These are phyloP conservation scores for Cutaneotrichosporon cavernicola DNA, from an alignment of 1,284 basidiomycete genomes.

Conservation along the genomic window DNA sequence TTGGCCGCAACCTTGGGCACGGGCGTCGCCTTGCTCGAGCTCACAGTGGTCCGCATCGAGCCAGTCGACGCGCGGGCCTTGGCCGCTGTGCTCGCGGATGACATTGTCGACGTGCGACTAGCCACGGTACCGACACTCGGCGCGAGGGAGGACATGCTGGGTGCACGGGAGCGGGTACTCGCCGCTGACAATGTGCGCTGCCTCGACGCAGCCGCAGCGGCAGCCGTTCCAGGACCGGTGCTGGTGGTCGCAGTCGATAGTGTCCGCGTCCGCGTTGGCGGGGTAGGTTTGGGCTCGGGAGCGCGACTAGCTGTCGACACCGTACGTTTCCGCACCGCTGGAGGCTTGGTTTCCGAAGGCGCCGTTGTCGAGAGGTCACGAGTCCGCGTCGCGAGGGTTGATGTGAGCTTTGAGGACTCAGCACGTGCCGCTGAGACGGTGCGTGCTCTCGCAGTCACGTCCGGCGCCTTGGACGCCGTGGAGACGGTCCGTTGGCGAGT, in stretches of 20 bases:
- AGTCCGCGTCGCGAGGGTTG: background rate
- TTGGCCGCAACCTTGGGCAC: background rate
- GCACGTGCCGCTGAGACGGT: background rate
- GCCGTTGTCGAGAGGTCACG: background rate
- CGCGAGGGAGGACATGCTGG: constrained; percentile 21
- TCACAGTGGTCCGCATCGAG: background rate
- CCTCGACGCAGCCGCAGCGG: constrained; percentile 7
- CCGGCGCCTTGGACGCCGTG: background rate
- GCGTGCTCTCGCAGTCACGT: background rate
- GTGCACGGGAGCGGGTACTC: constrained; percentile 14
- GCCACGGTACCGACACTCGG: constrained; percentile 19
- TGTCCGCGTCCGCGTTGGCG: background rate
- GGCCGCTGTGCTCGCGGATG: background rate
- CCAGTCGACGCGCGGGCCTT: constrained; percentile 1
- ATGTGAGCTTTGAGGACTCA: background rate
- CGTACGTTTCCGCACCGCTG: background rate
- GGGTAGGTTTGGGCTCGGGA: background rate
- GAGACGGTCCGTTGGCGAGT: background rate
- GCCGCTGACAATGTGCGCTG: constrained; percentile 17
- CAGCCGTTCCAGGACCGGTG: background rate
- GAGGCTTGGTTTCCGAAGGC: background rate
- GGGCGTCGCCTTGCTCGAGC: background rate
- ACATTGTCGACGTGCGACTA: constrained; percentile 6
- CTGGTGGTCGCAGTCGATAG: constrained; percentile 1
- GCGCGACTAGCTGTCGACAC: background rate